These are phyloP conservation scores for Naganishia cerealis DNA, from an alignment of 1,284 basidiomycete genomes.

Conservation along the genomic window DNA sequence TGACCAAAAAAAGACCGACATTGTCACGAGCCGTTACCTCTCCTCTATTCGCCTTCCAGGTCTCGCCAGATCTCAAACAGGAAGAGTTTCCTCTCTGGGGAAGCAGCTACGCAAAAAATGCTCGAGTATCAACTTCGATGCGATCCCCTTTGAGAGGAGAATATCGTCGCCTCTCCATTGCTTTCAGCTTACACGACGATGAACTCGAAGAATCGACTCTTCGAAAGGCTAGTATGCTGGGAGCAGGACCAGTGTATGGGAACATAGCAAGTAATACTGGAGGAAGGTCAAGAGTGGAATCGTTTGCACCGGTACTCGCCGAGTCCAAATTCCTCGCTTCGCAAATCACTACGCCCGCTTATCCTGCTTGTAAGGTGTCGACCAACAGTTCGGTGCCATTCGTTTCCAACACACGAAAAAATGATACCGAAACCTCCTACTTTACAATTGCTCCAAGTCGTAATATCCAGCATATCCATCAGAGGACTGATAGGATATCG, in stretches of 20 bases:
- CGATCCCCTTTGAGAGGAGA: neutral
- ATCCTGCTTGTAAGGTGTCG: neutral
- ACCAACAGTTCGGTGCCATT: neutral
- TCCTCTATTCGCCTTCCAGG: conserved; percentile 2
- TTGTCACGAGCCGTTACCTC: conserved; percentile 10
- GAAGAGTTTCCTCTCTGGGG: neutral
- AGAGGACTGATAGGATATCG: neutral
- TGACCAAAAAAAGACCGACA: neutral
- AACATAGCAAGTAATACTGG: neutral
- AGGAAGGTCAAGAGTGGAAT: neutral
- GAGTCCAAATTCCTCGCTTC: conserved; percentile 22
- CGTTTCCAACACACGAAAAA: too few relatives aligned
- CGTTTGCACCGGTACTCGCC: conserved; percentile 2
- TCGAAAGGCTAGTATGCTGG: neutral
- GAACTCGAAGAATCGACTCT: neutral
- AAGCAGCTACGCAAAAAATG: neutral
- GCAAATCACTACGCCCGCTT: neutral
- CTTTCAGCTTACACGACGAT: neutral
- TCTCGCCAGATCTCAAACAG: neutral
- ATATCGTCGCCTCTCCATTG: neutral
- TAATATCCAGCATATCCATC: neutral
- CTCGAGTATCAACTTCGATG: neutral
- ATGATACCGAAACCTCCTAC: neutral
- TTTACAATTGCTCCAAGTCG: neutral
- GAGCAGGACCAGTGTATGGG: too few relatives aligned